Evolutionary conservation across 2,329 filamentous ascomycete species (phyloP), one percentile per base, ranked within the genome.

Genomic region (Xylaria hypoxylon): DNA sequence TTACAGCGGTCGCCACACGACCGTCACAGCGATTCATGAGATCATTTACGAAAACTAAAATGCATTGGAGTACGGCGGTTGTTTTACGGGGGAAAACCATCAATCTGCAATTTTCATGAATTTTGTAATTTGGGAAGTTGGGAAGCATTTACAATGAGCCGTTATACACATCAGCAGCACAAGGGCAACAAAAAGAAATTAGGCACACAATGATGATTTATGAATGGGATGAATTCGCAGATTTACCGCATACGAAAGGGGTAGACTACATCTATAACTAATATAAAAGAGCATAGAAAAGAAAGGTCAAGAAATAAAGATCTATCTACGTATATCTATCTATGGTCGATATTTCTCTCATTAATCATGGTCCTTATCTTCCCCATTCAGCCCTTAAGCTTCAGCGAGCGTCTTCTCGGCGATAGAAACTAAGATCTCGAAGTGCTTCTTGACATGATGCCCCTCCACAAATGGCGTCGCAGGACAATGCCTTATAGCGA

Each of bases 401-500:
- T 73, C 71, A 42, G 68, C 71, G 26, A 85, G 70, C 15, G 87
- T 81, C 74, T 85, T 84, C 78, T 92, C 88, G 0, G 90, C 86
- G 17, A 83, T 84, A 68, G 84, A 80, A 1, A 94, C 88, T 42
- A 97, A 77, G 62, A 92, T 86, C 15, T 92, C 87, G 82, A 96
- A 97, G 0, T 94, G 89, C 68, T 84, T 84, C 67, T 88, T 83
- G 3, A 97, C 80, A 77, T 93, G 91, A 75, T 87, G 86, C 79
- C 92, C 90, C 77, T 95, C 89, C 0, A 90, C 88, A 45, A 87
- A 82, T 26, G 86, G 82, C 72, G 91, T 92, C 0, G 87, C 90
- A 63, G 92, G 93, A 24, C 95, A 90, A 42, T 97, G 88, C 0
- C 95, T 85, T 67, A 98, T 96, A 1, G 91, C 90, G 78, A 93